Base-by-base conservation (phyloP, 2,329 filamentous ascomycete genomes). In the Amylocarpus encephaloides region DNA sequence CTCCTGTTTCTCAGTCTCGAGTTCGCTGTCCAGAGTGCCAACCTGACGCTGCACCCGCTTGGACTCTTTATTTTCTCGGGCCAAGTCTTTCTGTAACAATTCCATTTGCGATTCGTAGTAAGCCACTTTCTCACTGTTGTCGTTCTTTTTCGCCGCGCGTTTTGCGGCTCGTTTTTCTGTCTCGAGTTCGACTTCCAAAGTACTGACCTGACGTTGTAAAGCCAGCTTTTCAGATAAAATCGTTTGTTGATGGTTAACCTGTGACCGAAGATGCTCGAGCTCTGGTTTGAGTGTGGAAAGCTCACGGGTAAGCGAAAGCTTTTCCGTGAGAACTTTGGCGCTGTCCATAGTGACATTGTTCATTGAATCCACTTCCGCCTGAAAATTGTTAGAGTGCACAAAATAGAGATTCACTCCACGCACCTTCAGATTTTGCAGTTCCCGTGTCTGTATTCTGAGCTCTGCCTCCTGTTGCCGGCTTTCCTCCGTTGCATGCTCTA, bases 1-100 rank as follows among this genome's bases (percentile, higher is more conserved):
- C 62, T 81, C 77, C n/a, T 82, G 79, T 66, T 82, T 92, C 65
- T 93, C 88, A 58, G 86, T 88, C 57, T 91, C 88, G 2, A 95
- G 75, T 60, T 95, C 86, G 39, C 88, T 82, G 66, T 95, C 86
- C 2, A 91, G 68, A 1, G 84, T 82, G 62, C 78, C 84, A 26
- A 95, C 68, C 67, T 93, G 87, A 42, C 86, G 83, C 64, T 93
- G 84, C 12, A 96, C 70, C 60, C 62, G 22, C 26, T 39, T 50
- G 67, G 56, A 53, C 66, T 60, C 62, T 67, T 60, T 73, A 63
- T 53, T 65, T 61, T 62, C 49, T 32, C 58, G 71, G 72, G 48
- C 69, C 72, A 57, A 64, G 67, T 62, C 70, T 53, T 53, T 66
- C 22, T 66, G 62, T 2, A 70, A 46, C 36, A 55, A 60, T 43